Conservation (phyloP, 108 stramenopile species). For the Cyclotella baltica region DNA sequence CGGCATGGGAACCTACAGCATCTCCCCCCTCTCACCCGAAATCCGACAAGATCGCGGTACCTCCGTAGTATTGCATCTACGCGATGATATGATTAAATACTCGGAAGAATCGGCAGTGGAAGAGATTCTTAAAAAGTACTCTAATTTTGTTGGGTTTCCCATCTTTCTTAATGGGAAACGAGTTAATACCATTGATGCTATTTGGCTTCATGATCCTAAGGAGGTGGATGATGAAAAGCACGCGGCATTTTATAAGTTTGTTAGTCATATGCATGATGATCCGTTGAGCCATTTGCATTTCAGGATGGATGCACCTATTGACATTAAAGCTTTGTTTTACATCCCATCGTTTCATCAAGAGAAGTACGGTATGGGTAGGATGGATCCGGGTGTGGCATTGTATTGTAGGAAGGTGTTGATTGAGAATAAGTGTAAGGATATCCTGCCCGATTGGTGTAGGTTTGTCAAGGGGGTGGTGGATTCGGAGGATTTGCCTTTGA, state of each 20-base stretch:
- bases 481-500: constrained; percentile 76
- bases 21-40: constrained; percentile 86
- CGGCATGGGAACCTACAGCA: constrained; percentile 98
- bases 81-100: constrained; percentile 99
- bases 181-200: constrained; percentile 99
- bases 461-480: constrained; percentile 99
- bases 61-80: constrained; percentile 97
- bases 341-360: too few relatives aligned
- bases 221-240: constrained; percentile 93
- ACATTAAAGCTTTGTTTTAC: constrained; percentile 98
- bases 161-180: constrained; percentile 99
- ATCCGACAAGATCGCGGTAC: constrained; percentile 95
- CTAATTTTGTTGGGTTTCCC: constrained; percentile 99
- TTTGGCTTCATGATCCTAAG: constrained; percentile 96
- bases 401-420: constrained; percentile 99
- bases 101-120: constrained; percentile 97
- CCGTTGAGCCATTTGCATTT: constrained; percentile 99
- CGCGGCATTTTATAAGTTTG: constrained; percentile 99
- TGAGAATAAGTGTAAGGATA: constrained; percentile 99
- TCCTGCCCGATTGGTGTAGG: constrained; percentile 99
- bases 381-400: constrained; percentile 99
- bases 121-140: constrained; percentile 99
- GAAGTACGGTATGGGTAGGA: constrained; percentile 99
- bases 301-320: constrained; percentile 99
- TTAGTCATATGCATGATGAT: constrained; percentile 99